phyloP scores from a whole-genome alignment of 345 rosid genomes.

The Kernera saxatilis region DNA sequence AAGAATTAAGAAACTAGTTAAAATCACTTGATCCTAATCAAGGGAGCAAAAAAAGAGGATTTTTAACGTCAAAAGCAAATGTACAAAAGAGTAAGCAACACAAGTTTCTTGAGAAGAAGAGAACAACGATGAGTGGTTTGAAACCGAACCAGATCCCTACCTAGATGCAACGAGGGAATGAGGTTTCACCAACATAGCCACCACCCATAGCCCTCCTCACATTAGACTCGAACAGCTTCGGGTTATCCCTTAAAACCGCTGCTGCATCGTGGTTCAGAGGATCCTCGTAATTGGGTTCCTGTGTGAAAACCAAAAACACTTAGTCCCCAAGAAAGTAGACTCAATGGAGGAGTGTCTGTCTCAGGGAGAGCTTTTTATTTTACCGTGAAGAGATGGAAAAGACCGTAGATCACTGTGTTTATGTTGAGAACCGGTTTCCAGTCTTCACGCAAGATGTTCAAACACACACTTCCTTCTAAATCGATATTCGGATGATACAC shows the following conservation, averaged over 20 bases:
- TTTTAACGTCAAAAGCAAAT: background rate
- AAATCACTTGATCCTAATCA: background rate
- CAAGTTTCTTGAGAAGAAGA: background rate
- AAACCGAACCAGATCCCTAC: background rate
- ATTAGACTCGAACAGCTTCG: slow-evolving; percentile 55
- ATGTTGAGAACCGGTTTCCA: slow-evolving; percentile 99
- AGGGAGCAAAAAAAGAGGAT: background rate
- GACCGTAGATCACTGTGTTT: slow-evolving; percentile 83
- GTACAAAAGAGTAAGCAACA: slow-evolving; percentile 8
- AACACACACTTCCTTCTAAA: slow-evolving; percentile 93
- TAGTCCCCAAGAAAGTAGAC: background rate
- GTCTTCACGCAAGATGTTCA: slow-evolving; percentile 89
- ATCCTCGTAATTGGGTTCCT: slow-evolving; percentile 94
- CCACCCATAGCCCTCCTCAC: slow-evolving; percentile 75
- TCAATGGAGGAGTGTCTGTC: background rate
- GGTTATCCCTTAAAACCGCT: slow-evolving; percentile 80
- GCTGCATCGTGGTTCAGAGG: slow-evolving; percentile 95
- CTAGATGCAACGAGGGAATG: slow-evolving; percentile 60
- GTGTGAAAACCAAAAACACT: background rate
- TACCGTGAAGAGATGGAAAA: slow-evolving; percentile 94
- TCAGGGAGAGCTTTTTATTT: background rate
- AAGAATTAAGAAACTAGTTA: background rate
- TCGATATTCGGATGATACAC: slow-evolving; percentile 95
- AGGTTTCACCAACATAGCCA: slow-evolving; percentile 66
- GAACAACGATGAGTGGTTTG: background rate